Percentiles rank a stretch among this genome's conserved stretches.
Evolutionary conservation across 2,329 filamentous ascomycete species (phyloP).

Genomic region (Periconia macrospinosa): DNA sequence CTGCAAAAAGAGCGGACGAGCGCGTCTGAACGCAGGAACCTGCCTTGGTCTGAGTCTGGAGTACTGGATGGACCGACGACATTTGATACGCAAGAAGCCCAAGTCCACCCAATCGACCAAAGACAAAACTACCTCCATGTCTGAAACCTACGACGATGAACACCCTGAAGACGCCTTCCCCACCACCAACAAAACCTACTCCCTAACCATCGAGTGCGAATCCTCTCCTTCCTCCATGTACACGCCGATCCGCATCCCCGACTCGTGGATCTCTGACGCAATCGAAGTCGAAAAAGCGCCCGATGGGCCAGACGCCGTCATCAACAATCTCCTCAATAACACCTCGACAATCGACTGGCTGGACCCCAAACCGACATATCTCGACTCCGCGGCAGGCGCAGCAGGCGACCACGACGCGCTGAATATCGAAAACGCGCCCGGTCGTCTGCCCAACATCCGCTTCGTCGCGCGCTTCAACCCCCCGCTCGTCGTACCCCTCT

Average conservation of each 20-base stretch:
- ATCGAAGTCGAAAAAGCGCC: slow-evolving; percentile 66
- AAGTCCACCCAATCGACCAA: slow-evolving; percentile 29
- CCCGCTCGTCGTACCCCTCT: slow-evolving; percentile 69
- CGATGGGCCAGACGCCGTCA: slow-evolving; percentile 32
- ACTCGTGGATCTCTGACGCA: slow-evolving; percentile 71
- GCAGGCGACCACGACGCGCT: slow-evolving; percentile 55
- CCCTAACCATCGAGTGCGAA: slow-evolving; percentile 68
- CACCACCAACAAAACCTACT: slow-evolving; percentile 60
- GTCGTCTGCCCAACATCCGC: slow-evolving; percentile 68
- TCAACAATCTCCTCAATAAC: slow-evolving; percentile 48
- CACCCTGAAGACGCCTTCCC: slow-evolving; percentile 38
- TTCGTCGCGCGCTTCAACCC: slow-evolving; percentile 77
- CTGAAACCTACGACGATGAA: slow-evolving; percentile 8
- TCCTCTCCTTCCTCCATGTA: slow-evolving; percentile 49
- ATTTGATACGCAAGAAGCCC: slow-evolving; percentile 41
- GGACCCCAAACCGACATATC: slow-evolving; percentile 67
- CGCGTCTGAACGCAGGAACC: slow-evolving; percentile 69
- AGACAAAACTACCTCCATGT: slow-evolving; percentile 40
- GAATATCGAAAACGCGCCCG: slow-evolving; percentile 55
- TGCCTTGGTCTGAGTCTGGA: slow-evolving; percentile 71
- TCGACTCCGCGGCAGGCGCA: slow-evolving; percentile 25
- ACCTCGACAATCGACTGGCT: slow-evolving; percentile 65
- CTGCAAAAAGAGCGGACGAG: slow-evolving; percentile 70
- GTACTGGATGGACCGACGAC: slow-evolving; percentile 72
- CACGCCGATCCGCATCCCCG: slow-evolving; percentile 69